Evolutionary conservation across 805 yeast genomes (phyloP), one percentile per base, ranked within the genome.

Genomic region (Nakazawaea wickerhamii): DNA sequence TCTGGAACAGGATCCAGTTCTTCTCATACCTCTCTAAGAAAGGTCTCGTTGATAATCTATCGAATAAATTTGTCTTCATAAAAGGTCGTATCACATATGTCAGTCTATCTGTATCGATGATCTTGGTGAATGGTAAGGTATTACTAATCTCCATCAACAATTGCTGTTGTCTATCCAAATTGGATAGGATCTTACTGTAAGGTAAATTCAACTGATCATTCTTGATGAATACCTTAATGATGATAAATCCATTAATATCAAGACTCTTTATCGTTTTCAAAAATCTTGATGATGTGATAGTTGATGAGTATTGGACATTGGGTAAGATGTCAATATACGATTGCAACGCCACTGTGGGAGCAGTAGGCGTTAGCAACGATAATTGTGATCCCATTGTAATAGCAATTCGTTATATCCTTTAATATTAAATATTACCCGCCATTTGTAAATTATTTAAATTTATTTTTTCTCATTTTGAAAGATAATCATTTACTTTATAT

Each of bases 321-420:
- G 79, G 79, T 9, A 91, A 68, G 33, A 85, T 87, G 54, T 89
- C 89, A 22, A 91, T 76, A 52, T 90, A 91, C 1, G 97, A 90
- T 18, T 91, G 88, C 2, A 89, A 72, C 5, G 95, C 96, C 53
- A 91, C 86, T 1, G 96, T 86, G 3, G 95, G 89, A 1, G 95
- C 88, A 3, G 95, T 80, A 10, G 96, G 96, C 8, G 96, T 86
- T 58, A 88, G 64, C 26, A 86, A 68, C 1, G 97, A 90, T 47
- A 91, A 65, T 57, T 84, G 85, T 11, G 86, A 87, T 13, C 96
- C 97, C 97, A 90, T 89, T n/a, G 3, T n/a, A n/a, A n/a, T n/a
- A n/a, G n/a, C n/a, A n/a, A n/a, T n/a, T n/a, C n/a, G n/a, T n/a
- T n/a, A n/a, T n/a, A n/a, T n/a, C n/a, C n/a, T n/a, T n/a, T n/a